phyloP scores from a whole-genome alignment of 2,329 filamentous ascomycete genomes.

The Orbilia oligospora region DNA sequence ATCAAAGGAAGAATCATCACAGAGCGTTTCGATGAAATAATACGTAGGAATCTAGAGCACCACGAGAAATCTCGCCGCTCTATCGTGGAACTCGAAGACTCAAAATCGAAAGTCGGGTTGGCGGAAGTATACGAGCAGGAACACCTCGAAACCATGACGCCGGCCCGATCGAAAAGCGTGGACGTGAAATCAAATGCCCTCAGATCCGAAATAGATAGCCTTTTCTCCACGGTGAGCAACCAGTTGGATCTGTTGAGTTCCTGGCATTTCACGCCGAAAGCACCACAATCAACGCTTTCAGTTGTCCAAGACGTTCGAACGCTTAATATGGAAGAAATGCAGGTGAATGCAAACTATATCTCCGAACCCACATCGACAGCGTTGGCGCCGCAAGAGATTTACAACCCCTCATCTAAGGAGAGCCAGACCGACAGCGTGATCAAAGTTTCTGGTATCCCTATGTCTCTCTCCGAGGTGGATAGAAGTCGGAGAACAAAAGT shows the following conservation, averaged over 20 bases:
- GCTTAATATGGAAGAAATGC: conserved; percentile 93
- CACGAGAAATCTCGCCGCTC: conserved; percentile 76
- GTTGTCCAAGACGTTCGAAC: conserved; percentile 93
- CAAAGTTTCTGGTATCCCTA: conserved; percentile 33
- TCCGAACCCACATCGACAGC: conserved; percentile 74
- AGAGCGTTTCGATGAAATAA: conserved; percentile 90
- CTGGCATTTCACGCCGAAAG: conserved; percentile 95
- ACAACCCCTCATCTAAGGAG: conserved; percentile 66
- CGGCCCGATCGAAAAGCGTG: conserved; percentile 75
- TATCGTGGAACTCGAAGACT: conserved; percentile 87
- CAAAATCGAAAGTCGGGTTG: conserved; percentile 86
- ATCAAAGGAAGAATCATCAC: conserved; percentile 94
- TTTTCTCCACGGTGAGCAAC: conserved; percentile 85
- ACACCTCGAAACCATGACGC: conserved; percentile 82
- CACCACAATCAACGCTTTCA: conserved; percentile 82
- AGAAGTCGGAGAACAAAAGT: conserved; percentile 2
- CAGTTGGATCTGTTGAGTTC: conserved; percentile 91
- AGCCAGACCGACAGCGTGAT: background rate
- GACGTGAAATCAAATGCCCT: conserved; percentile 86
- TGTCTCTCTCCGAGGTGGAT: conserved; percentile 36
- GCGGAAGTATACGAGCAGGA: conserved; percentile 96
- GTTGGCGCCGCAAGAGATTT: conserved; percentile 94
- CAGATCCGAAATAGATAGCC: conserved; percentile 80
- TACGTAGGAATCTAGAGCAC: conserved; percentile 73
- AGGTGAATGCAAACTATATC: conserved; percentile 82